phyloP scores from a whole-genome alignment of 345 rosid genomes.

The Schrenkiella parvula region DNA sequence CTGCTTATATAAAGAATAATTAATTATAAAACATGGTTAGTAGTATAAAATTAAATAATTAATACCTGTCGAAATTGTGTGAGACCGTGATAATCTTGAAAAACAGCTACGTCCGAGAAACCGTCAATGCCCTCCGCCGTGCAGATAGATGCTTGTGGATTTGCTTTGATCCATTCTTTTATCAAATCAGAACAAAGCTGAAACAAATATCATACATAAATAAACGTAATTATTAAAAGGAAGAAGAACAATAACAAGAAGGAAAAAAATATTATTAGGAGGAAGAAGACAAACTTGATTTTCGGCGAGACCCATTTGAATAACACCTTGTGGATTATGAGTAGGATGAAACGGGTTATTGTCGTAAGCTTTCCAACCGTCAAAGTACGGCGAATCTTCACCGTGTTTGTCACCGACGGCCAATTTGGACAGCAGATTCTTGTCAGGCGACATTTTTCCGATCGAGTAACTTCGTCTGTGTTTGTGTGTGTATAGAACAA shows the following conservation, averaged over 20 bases:
- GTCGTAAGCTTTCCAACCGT: slow-evolving; percentile 87
- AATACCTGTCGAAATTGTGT: slow-evolving; percentile 57
- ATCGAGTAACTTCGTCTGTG: neutral
- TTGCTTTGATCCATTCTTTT: slow-evolving; percentile 53
- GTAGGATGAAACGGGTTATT: slow-evolving; percentile 50
- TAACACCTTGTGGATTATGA: slow-evolving; percentile 60
- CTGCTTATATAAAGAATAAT: neutral
- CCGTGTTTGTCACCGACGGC: slow-evolving; percentile 61
- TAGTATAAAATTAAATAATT: neutral
- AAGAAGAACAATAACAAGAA: neutral
- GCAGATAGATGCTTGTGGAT: slow-evolving; percentile 77
- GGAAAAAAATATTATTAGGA: neutral
- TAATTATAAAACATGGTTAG: neutral
- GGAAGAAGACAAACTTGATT: slow-evolving; percentile 53
- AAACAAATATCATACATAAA: neutral
- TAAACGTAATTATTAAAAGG: neutral
- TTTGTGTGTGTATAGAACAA: neutral
- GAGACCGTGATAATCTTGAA: slow-evolving; percentile 84
- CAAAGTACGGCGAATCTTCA: slow-evolving; percentile 70
- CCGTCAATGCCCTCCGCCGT: slow-evolving; percentile 47
- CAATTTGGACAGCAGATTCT: slow-evolving; percentile 44
- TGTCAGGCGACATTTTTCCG: neutral
- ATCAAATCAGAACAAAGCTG: slow-evolving; percentile 68
- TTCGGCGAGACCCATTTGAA: slow-evolving; percentile 87
- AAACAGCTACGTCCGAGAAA: slow-evolving; percentile 64